Percentiles rank a stretch among this genome's conserved stretches.
phyloP scores from a whole-genome alignment of 2,329 filamentous ascomycete species.

The Stylonectria norvegica region DNA sequence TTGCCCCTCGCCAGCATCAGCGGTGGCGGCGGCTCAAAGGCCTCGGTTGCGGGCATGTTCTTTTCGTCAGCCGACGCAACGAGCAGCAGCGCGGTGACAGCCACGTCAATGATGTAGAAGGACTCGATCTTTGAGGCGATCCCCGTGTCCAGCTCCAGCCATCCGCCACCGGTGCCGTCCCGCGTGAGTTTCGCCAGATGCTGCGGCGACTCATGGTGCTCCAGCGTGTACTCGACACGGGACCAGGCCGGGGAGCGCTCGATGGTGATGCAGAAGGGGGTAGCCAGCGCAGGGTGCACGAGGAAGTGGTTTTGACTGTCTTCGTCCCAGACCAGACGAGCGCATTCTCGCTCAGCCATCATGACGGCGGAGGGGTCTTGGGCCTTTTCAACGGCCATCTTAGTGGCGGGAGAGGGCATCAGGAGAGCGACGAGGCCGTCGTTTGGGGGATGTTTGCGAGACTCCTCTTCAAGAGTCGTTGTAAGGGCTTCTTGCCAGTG shows the following conservation, averaged over 20 bases:
- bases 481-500: constrained; percentile 56
- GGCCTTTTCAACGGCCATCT: constrained; percentile 58
- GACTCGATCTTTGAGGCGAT: constrained; percentile 58
- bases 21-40: constrained; percentile 57
- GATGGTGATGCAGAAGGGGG: constrained; percentile 59
- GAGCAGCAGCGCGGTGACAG: constrained; percentile 56
- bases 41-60: constrained; percentile 42
- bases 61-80: constrained; percentile 57
- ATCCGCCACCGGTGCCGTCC: constrained; percentile 57
- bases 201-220: constrained; percentile 60
- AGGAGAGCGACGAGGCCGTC: constrained; percentile 65
- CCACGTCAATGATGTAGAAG: constrained; percentile 62
- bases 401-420: constrained; percentile 63
- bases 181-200: constrained; percentile 59
- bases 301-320: constrained; percentile 58
- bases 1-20: constrained; percentile 21
- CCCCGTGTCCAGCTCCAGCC: constrained; percentile 59
- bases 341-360: constrained; percentile 66
- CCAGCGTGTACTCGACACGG: constrained; percentile 61
- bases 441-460: constrained; percentile 51
- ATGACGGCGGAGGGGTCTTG: constrained; percentile 57
- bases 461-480: constrained; percentile 56
- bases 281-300: constrained; percentile 61
- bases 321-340: constrained; percentile 68
- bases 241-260: constrained; percentile 58